phyloP scores from a whole-genome alignment of 2,329 filamentous ascomycete species.

The Monilinia fructicola region DNA sequence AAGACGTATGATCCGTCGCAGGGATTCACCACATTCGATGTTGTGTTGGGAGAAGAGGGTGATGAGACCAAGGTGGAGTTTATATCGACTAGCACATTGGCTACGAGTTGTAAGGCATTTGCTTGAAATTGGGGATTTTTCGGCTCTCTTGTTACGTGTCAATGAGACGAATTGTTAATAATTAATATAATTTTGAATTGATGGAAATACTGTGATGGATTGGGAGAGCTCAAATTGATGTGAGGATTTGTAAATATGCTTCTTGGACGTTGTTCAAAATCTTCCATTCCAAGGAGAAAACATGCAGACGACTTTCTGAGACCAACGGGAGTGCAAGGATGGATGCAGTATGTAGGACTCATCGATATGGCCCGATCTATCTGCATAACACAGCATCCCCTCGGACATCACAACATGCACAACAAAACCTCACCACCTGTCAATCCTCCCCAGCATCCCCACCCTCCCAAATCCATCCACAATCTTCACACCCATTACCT shows the following conservation, averaged over 20 bases:
- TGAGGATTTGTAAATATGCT: background rate
- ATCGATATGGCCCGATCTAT: background rate
- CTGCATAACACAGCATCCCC: background rate
- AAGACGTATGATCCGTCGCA: background rate
- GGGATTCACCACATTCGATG: background rate
- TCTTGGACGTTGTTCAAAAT: background rate
- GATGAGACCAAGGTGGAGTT: background rate
- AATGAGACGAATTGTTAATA: background rate
- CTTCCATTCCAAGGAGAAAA: background rate
- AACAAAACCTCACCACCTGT: slow-evolving; percentile 19
- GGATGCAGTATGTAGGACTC: background rate
- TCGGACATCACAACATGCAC: background rate
- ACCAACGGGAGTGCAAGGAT: background rate
- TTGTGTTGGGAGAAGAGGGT: slow-evolving; percentile 6
- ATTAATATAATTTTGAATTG: background rate
- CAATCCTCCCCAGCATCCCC: slow-evolving; percentile 40
- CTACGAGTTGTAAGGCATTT: background rate
- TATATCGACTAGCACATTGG: background rate
- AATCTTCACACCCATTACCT: slow-evolving; percentile 33
- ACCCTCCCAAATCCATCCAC: slow-evolving; percentile 37
- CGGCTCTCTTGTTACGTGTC: background rate
- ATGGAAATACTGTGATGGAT: background rate
- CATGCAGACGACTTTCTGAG: background rate
- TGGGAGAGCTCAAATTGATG: background rate
- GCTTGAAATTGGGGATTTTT: background rate